These are phyloP conservation scores for Sarocladium brachiariae DNA, from an alignment of 2,329 filamentous ascomycete species.

Conservation along the genomic window DNA sequence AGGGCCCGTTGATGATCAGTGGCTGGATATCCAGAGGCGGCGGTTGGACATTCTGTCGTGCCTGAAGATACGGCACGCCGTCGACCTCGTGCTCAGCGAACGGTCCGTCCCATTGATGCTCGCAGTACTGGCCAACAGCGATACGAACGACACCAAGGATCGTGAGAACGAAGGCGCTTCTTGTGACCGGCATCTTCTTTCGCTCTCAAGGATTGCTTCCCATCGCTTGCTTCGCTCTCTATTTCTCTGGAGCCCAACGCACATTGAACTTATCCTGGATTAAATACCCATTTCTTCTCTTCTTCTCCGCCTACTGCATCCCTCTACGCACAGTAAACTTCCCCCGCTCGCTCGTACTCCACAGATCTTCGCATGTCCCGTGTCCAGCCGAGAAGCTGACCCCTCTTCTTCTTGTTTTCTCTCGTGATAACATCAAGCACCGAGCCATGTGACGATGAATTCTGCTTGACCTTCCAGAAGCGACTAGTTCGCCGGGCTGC, in stretches of 20 bases:
- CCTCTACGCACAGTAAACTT: too few species aligned
- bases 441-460: neutral
- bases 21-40: slow-evolving; percentile 23
- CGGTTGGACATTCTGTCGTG: slow-evolving; percentile 15
- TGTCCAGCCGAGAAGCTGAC: too few species aligned
- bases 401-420: too few species aligned
- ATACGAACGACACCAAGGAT: slow-evolving; percentile 9
- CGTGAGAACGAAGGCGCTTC: slow-evolving; percentile 14
- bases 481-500: neutral
- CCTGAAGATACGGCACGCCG: slow-evolving; percentile 16
- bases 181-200: slow-evolving; percentile 12
- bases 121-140: slow-evolving; percentile 20
- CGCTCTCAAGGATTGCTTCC: too few species aligned
- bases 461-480: slow-evolving; percentile 1
- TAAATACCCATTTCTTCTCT: neutral
- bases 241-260: too few species aligned
- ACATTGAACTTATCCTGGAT: too few species aligned
- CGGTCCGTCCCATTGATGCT: slow-evolving; percentile 23
- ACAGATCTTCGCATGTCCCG: too few species aligned
- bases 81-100: slow-evolving; percentile 19
- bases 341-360: too few species aligned
- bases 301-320: too few species aligned
- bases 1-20: slow-evolving; percentile 24
- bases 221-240: too few species aligned
- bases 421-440: too few species aligned